These are phyloP conservation scores for Labyrinthula sp. DNA, from an alignment of 352 stramenopile genomes.

Conservation along the genomic window DNA sequence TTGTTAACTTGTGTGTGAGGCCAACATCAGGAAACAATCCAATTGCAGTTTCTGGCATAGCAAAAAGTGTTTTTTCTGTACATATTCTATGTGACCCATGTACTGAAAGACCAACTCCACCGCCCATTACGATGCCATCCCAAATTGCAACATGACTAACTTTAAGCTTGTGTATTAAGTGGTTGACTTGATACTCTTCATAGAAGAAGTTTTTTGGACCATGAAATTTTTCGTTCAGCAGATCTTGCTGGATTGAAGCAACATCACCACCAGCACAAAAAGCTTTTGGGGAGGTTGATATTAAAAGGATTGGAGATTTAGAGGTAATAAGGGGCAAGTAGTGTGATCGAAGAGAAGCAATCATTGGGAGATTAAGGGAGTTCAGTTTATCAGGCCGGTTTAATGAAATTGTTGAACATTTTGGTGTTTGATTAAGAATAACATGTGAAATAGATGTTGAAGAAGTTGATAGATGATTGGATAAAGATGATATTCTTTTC, in stretches of 20 bases:
- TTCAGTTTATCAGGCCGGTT: slow-evolving; percentile 59
- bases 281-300: too few species aligned
- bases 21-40: slow-evolving; percentile 93
- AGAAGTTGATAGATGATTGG: too few species aligned
- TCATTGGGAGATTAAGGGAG: slow-evolving; percentile 57
- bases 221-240: too few species aligned
- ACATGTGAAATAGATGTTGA: too few species aligned
- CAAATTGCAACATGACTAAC: slow-evolving; percentile 57
- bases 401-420: too few species aligned
- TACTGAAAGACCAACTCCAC: slow-evolving; percentile 84
- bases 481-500: too few species aligned
- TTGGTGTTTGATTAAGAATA: too few species aligned
- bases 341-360: too few species aligned
- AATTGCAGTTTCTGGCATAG: slow-evolving; percentile 95
- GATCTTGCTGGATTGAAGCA: slow-evolving; percentile 46
- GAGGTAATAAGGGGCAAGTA: too few species aligned
- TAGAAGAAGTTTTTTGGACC: slow-evolving; percentile 63
- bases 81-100: slow-evolving; percentile 84
- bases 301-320: too few species aligned
- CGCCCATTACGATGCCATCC: slow-evolving; percentile 95
- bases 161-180: slow-evolving; percentile 37
- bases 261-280: slow-evolving; percentile 89
- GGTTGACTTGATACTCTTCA: slow-evolving; percentile 72
- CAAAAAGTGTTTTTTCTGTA: slow-evolving; percentile 85
- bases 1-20: slow-evolving; percentile 66